These are phyloP conservation scores for Aspergillus fumigatus DNA, from an alignment of 2,329 filamentous ascomycete species.

Conservation along the genomic window DNA sequence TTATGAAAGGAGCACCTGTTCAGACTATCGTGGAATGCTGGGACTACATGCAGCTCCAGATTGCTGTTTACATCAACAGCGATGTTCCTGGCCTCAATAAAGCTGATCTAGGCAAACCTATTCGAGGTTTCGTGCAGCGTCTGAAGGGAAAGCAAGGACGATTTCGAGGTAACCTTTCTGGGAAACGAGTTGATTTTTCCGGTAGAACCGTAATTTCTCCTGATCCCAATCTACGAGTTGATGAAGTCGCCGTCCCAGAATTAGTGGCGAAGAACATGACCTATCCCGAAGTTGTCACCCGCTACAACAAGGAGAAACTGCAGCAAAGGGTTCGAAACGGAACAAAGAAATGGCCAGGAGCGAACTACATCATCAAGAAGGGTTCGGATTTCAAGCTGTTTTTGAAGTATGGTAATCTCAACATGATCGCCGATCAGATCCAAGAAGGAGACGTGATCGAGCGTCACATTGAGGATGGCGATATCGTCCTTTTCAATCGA, in stretches of 20 bases:
- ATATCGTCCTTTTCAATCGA: conserved; percentile 95
- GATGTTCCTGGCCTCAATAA: conserved; percentile 91
- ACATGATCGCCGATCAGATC: conserved; percentile 68
- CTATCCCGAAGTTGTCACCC: conserved; percentile 83
- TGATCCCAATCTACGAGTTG: conserved; percentile 88
- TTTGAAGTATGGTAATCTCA: conserved; percentile 69
- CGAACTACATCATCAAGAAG: conserved; percentile 74
- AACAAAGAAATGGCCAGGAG: conserved; percentile 75
- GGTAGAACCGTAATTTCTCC: conserved; percentile 96
- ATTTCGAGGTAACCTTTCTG: conserved; percentile 93
- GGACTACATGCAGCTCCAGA: conserved; percentile 93
- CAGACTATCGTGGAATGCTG: conserved; percentile 95
- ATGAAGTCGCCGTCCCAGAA: conserved; percentile 86
- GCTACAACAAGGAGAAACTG: conserved; percentile 81
- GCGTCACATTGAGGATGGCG: conserved; percentile 88
- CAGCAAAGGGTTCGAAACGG: conserved; percentile 71
- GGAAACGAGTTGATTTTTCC: conserved; percentile 98
- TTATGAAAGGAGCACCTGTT: conserved; percentile 78
- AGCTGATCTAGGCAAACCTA: conserved; percentile 78
- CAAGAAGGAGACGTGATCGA: conserved; percentile 85
- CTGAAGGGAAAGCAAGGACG: conserved; percentile 96
- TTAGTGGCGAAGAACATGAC: conserved; percentile 95
- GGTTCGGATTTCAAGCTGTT: conserved; percentile 66
- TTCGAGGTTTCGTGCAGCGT: conserved; percentile 89
- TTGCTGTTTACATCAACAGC: conserved; percentile 97